Base-by-base conservation (phyloP, 2,329 filamentous ascomycete species). In the Alternaria longipes region DNA sequence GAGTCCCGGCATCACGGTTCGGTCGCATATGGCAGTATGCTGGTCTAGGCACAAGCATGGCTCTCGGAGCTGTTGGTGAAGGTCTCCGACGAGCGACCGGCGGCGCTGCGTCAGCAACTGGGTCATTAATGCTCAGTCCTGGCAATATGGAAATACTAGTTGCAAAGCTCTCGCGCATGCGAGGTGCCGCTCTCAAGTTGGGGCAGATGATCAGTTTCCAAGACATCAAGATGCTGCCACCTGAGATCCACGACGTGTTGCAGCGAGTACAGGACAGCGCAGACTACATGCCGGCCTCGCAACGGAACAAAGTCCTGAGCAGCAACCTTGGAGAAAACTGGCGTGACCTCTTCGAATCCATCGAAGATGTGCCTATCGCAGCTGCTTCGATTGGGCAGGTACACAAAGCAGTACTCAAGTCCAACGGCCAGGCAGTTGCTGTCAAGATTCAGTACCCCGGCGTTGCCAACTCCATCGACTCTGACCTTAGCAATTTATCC, bases 121-220 rank as follows among this genome's bases (percentile, higher is more conserved):
- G 93, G 1, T 97, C 94, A 1, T 83, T 97, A 8, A 89, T 99
- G 81, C 87, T 99, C 58, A 98, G 92, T 78, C 86, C 92, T 6
- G 89, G 85, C 9, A 99, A 99, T 74, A 93, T 98, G 87, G 94
- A 98, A 76, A 87, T 96, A 49, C 85, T 99, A 8, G 95, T 99
- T 2, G 85, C 92, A 5, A 97, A 96, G 79, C 85, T 99, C 3
- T 98, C 94, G 3, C 91, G 92, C 22, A 99, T 99, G 95, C 89
- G 95, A 72, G 95, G 95, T 38, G 96, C 95, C 6, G 95, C 95
- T n/a, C 84, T 99, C 42, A 99, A 99, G 81, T 81, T 99, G 26
- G 96, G 95, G 0, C 95, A 99, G 82, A 95, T 98, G 91, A 91
- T 99, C 84, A 97, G 93, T 78, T 95, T 99, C 74, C 95, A 99